Evolutionary conservation across 2,329 filamentous ascomycete species (phyloP).

Genomic region (Beauveria bassiana): DNA sequence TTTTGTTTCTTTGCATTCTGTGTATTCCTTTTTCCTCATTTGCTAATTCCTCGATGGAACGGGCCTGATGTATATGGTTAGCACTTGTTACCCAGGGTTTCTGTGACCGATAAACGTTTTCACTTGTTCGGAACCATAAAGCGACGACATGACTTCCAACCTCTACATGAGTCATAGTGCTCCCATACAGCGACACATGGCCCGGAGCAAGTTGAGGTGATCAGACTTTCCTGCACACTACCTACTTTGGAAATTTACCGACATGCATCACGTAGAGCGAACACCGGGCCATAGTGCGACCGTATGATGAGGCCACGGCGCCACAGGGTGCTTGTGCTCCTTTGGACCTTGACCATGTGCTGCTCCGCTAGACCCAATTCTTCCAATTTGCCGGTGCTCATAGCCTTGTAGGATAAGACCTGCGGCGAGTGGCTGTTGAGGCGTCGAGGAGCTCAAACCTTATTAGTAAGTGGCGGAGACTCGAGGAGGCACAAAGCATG

Average conservation of each 20-base stretch:
- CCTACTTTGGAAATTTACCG: not conserved
- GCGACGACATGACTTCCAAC: not conserved
- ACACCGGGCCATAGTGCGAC: not conserved
- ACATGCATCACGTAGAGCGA: not conserved
- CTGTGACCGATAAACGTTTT: not conserved
- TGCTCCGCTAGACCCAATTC: not conserved
- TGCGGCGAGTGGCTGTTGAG: not conserved
- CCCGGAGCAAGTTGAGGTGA: not conserved
- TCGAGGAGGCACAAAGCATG: not conserved
- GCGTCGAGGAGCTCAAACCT: not conserved
- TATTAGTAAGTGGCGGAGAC: not conserved
- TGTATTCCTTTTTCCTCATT: not conserved
- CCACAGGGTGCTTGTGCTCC: not conserved
- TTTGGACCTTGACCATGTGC: not conserved
- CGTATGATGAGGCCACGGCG: not conserved
- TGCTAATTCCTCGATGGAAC: not conserved
- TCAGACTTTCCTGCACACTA: no score
- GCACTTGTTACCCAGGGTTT: not conserved
- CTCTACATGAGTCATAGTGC: not conserved
- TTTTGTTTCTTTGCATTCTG: not conserved
- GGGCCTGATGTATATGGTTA: not conserved
- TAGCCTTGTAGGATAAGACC: not conserved
- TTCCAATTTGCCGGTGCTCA: not conserved
- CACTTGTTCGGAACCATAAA: not conserved
- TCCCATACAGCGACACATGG: not conserved